Percentiles rank a stretch among this genome's conserved stretches.
phyloP scores from a whole-genome alignment of 768 basidiomycete species.

The Russula vinacea region DNA sequence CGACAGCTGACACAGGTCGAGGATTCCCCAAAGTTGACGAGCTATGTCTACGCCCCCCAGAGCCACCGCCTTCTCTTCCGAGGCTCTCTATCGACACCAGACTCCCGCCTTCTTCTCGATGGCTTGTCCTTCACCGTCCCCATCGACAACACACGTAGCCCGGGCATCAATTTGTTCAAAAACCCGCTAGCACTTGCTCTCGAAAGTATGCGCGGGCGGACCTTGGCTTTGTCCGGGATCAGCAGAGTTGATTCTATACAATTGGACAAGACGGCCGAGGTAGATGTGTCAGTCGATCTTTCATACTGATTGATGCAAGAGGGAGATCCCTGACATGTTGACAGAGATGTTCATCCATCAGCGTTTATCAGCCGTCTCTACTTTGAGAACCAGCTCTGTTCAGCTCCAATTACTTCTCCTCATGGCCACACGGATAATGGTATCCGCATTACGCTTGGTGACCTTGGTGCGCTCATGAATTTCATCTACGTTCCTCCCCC shows the following conservation, averaged over 20 bases:
- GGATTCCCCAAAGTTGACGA: constrained; percentile 27
- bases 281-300: constrained; percentile 43
- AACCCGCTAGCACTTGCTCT: constrained; percentile 69
- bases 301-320: background rate
- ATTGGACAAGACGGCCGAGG: constrained; percentile 55
- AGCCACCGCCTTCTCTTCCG: constrained; percentile 66
- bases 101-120: constrained; percentile 68
- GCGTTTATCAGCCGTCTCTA: constrained; percentile 61
- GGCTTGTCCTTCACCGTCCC: constrained; percentile 66
- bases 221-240: constrained; percentile 55
- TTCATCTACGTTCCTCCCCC: no score
- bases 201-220: constrained; percentile 76
- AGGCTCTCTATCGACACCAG: constrained; percentile 68
- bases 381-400: constrained; percentile 68
- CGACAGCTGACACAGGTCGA: constrained; percentile 5
- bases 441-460: constrained; percentile 66
- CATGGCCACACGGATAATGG: constrained; percentile 50
- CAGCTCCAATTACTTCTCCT: constrained; percentile 39
- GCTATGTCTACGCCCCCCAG: constrained; percentile 36
- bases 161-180: constrained; percentile 45
- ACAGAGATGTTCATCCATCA: constrained; percentile 67
- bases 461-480: constrained; percentile 50
- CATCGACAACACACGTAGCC: constrained; percentile 36
- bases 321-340: constrained; percentile 7
- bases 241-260: constrained; percentile 54